Evolutionary conservation across 1,284 basidiomycete species (phyloP), one percentile per base, ranked within the genome.

Genomic region (Ganoderma boninense): DNA sequence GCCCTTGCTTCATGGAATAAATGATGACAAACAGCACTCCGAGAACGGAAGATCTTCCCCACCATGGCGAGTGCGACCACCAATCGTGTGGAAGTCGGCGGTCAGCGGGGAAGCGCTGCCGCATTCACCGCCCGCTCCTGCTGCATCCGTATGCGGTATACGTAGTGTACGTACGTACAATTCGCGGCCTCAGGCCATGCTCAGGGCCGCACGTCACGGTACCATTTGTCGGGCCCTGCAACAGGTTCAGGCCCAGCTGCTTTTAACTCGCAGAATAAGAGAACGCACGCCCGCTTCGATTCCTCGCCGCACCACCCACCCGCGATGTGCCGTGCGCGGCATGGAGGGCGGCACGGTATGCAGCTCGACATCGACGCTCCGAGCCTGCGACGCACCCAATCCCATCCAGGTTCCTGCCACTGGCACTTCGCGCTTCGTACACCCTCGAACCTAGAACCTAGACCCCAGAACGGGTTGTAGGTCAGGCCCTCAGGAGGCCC

Each of bases 1-100:
- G 18, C 20, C 26, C 26, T 60, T 29, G 11, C 23, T 61, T 35
- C n/a, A 38, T 23, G 18, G 43, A 29, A 43, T n/a, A 42, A 16
- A 40, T 62, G 26, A 26, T 42, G 60, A 42, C 23, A 40, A 40
- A 42, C 23, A n/a, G 26, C n/a, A 42, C 43, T 10, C 23, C 23
- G 14, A 42, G 59, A 43, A 23, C 40, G 42, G 60, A 62, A 62
- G 66, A 67, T 71, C 64, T n/a, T 46, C 64, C 66, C 59, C 32
- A 52, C 49, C 64, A 18, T 32, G 44, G 70, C 62, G 62, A 63
- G 54, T 29, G 43, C 62, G 43, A 54, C 65, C 68, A 69, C 62
- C 65, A 66, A 38, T 59, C 66, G 11, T 57, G 16, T 54, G 49
- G 49, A 54, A 54, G 49, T 23, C 49, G 46, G 46, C n/a, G 49